Evolutionary conservation across 306 rosid species (phyloP), one percentile per base, ranked within the genome.

Genomic region (Luffa acutangula): DNA sequence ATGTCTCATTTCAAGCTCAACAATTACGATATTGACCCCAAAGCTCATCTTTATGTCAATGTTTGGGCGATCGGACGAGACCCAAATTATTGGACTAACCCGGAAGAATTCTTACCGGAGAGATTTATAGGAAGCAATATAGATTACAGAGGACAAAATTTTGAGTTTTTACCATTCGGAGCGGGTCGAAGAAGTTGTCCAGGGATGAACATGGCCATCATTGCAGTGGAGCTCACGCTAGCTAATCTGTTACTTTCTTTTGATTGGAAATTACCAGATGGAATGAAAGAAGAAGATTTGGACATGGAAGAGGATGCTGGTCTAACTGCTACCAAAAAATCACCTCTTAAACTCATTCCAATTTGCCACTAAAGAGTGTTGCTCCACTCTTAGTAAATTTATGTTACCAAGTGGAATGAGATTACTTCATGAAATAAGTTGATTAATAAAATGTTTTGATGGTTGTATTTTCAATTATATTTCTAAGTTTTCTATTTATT

Each of bases 171-270:
- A 1, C 54, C 83, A 3, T 80, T 80, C 7, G 83, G 75, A 58
- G 62, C 60, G 17, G 83, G 83, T 5, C 20, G 83, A 11, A 82
- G 91, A 46, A 79, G 78, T 7, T 86, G 91, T 49, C 89, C 89
- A 0, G 89, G 85, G 5, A 60, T 81, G 7, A 43, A 66, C 56
- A 48, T 80, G 71, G 85, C 5, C 15, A 41, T 17, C 1, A 12
- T 70, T 12, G 80, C 48, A 12, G 33, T 80, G 45, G 81, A 85
- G 43, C 66, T 72, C 3, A 57, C 82, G 21, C 82, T 88, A 0
- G 87, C 89, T 4, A 85, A 88, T 76, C 72, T 88, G 8, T 31
- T 87, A 42, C 42, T 15, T 42, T 67, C 34, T 58, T 87, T 87
- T 78, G 82, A 85, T 1, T 87, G 87, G 87, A 73, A 83, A 41